A percentile compares a stretch with the other conserved stretches of the same genome.
These are phyloP conservation scores for Stachybotrys elegans DNA, from an alignment of 2,329 filamentous ascomycete genomes.

Conservation along the genomic window DNA sequence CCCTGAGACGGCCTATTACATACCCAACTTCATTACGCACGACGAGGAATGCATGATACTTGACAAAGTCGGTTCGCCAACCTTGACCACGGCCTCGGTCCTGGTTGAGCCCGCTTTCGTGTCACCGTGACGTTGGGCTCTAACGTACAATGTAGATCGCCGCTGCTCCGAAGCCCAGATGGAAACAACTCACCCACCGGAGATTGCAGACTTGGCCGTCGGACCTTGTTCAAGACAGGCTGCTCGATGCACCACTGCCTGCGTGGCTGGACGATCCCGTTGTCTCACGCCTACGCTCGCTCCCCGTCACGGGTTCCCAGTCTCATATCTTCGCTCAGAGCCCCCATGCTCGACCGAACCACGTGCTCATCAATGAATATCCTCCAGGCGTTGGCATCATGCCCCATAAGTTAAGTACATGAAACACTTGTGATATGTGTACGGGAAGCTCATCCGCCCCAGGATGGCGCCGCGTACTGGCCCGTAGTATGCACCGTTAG, in stretches of 20 bases:
- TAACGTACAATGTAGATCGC: no score
- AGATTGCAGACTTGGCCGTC: slow-evolving; percentile 90
- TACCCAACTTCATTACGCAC: slow-evolving; percentile 74
- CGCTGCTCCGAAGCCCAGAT: slow-evolving; percentile 66
- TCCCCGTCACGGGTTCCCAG: slow-evolving; percentile 30
- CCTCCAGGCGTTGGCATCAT: slow-evolving; percentile 86
- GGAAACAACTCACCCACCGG: slow-evolving; percentile 84
- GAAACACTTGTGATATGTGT: background rate
- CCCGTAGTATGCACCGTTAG: slow-evolving; percentile 89
- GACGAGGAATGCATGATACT: slow-evolving; percentile 70
- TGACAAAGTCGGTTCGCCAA: slow-evolving; percentile 62
- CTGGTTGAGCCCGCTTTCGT: no score
- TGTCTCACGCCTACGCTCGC: slow-evolving; percentile 53
- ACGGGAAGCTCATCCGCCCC: slow-evolving; percentile 25
- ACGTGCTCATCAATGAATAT: slow-evolving; percentile 94
- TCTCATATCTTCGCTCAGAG: slow-evolving; percentile 53
- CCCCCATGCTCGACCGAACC: slow-evolving; percentile 75
- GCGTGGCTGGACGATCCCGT: slow-evolving; percentile 69
- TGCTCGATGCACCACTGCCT: slow-evolving; percentile 71
- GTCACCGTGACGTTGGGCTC: no score
- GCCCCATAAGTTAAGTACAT: slow-evolving; percentile 67
- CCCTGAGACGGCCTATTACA: slow-evolving; percentile 71
- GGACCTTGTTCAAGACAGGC: slow-evolving; percentile 69
- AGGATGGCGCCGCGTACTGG: slow-evolving; percentile 80
- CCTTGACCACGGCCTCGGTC: no score